Base-by-base conservation (phyloP, 371 early-diverging fungal genomes). In the Polyrhizophydium stewartii region DNA sequence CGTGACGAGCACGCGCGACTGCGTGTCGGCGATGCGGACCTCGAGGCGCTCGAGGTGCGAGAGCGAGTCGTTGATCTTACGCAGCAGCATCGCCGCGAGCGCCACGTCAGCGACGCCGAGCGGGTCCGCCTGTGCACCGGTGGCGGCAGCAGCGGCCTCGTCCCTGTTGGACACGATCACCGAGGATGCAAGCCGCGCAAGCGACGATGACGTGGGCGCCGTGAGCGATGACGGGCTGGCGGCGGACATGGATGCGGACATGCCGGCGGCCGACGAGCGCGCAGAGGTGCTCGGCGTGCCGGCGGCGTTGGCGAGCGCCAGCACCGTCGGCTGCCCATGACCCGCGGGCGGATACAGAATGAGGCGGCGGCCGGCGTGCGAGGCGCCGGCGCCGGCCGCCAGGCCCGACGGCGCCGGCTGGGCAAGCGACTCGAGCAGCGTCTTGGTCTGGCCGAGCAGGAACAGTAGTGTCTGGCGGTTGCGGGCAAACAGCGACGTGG, bases 1-100 rank as follows among this genome's bases (percentile, higher is more conserved):
- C 1, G 97, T 96, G 41, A 98, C 94, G 30, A 98, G 77, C 3
- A 98, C 92, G 73, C 91, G 90, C 59, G 92, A 93, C 25, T 90
- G 88, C 32, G 87, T 90, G 78, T 98, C 98, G 19, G 84, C 77
- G 16, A 97, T 89, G 31, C 98, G 88, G 27, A 78, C 77, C 37
- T 85, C 68, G 21, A 98, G 84, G 53, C 86, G 88, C 59, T 89
- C 88, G 27, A 96, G 77, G 68, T 97, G 93, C 33, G 41, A 33
- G 13, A 59, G 47, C 21, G 66, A 55, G 10, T 71, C 71, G 0
- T 27, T n/a, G 28, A 75, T 67, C 16, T 38, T 22, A 2, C n/a
- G 24, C 27, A 75, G 63, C 10, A 75, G 63, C 47, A 65, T 66
- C 5, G 70, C 59, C 30, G 63, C 27, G 40, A 66, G 55, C 7